Base-by-base conservation (phyloP, 2,329 filamentous ascomycete species). In the Xylariaceae sp. region DNA sequence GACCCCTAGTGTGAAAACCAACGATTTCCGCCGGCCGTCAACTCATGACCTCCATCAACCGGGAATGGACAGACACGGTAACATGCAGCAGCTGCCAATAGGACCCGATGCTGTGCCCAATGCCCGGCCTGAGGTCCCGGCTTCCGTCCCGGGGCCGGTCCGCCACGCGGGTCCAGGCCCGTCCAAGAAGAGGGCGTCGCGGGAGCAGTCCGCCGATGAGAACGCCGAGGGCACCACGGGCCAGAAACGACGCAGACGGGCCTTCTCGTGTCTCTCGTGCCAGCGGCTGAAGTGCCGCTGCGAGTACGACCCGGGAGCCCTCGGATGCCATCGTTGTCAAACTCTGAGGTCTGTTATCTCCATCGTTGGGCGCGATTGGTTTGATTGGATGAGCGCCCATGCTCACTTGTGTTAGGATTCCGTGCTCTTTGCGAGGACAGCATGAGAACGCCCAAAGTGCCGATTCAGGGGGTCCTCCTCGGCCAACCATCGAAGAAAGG, bases 201-300 rank as follows among this genome's bases (percentile, higher is more conserved):
- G 66, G 55, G 65, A 61, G 9, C 57, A 44, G 44, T 53, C 47
- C 5, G 18, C 41, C 9, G 65, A 63, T 17, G 63, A 65, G 2
- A 58, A 51, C 7, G 9, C 44, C 11, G 55, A 34, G 10, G 61
- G 50, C 34, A 62, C 59, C 11, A 30, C 62, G 10, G 51, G 57
- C 1, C 66, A 62, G 45, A 70, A 70, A 59, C 60, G 68, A 23
- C 67, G 68, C 2, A 63, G 69, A 5, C 65, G 68, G 41, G 69
- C 69, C 10, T 71, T 71, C 60, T 71, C 69, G 8, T 70, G 69
- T 30, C 56, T 69, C 1, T 71, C 69, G 2, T 71, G 69, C 30
- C 69, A 71, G 54, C 67, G 67, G 39, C 44, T 71, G 45, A 70
- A 70, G 55, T 70, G 68, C 49, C 62, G 69, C 57, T 71, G 69